A percentile compares a stretch with the other conserved stretches of the same genome.
Evolutionary conservation across 768 basidiomycete genomes (phyloP).

Genomic region (Phaeotremella fagi): DNA sequence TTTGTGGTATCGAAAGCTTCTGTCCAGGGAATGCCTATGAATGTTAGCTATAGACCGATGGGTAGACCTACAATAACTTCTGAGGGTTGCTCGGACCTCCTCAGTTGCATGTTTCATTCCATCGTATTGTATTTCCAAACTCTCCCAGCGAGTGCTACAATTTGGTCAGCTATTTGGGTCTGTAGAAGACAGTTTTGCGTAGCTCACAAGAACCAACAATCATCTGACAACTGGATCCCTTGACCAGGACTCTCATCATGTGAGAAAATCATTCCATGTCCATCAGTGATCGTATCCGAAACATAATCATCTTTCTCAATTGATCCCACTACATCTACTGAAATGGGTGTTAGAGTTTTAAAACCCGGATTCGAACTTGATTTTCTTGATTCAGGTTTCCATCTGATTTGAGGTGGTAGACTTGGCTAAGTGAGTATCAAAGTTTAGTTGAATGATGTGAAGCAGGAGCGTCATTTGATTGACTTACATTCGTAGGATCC

Average conservation of each 20-base stretch:
- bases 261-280: conserved; percentile 10
- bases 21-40: conserved; percentile 28
- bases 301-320: conserved; percentile 21
- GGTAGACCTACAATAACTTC: conserved; percentile 22
- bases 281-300: conserved; percentile 4
- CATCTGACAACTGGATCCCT: conserved; percentile 23
- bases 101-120: conserved; percentile 34
- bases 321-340: conserved; percentile 12
- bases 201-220: conserved; percentile 37
- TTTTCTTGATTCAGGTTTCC: conserved; percentile 20
- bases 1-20: conserved; percentile 17
- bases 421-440: conserved; percentile 6
- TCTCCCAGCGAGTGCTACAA: conserved; percentile 22
- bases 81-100: conserved; percentile 8
- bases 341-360: conserved; percentile 11
- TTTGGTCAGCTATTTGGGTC: background rate
- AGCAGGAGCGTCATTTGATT: background rate
- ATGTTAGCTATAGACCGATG: background rate
- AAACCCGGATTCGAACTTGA: conserved; percentile 1
- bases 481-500: conserved; percentile 30
- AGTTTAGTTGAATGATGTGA: background rate
- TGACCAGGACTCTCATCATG: conserved; percentile 17
- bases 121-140: conserved; percentile 20
- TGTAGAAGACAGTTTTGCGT: background rate
- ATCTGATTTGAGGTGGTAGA: conserved; percentile 20